Base-by-base conservation (phyloP, 2,329 filamentous ascomycete species). In the Nannizziopsis barbatae region DNA sequence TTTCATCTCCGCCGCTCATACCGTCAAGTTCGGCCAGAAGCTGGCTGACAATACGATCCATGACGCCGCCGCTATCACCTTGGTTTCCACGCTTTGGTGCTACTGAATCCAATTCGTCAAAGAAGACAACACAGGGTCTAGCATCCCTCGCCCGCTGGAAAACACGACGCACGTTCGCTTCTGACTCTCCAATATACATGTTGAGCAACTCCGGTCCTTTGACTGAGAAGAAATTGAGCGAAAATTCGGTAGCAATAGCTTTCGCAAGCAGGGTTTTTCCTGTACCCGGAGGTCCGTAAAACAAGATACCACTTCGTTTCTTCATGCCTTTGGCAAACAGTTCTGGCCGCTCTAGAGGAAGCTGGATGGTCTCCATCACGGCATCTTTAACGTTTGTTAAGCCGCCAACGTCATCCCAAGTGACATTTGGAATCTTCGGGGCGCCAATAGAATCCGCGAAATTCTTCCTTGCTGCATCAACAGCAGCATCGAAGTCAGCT, bases 101-200 rank as follows among this genome's bases (percentile, higher is more conserved):
- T 65, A 98, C 98, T 0, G 92, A 98, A 64, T 98, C 92, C 70
- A 98, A 72, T 75, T 98, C 92, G 60, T 98, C 92, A 56, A 98
- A 79, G 83, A 98, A 98, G 60, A 98, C 92, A 53, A 98, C 86
- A 62, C 93, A 98, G 71, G 92, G 92, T 60, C 92, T 90, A 52
- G 93, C 92, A 55, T 92, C 93, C 65, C 92, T 86, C 57, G 92
- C 92, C 80, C 96, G 98, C 79, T 98, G 92, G 70, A 98, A 98
- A 61, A 98, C 96, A 67, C 96, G 92, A 65, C 92, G 86, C 57
- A 98, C 96, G 74, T 98, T 98, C 80, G 87, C 95, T 74, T 98
- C 93, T 48, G 92, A 98, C 74, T 98, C 92, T 81, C 92, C 92
- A 65, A 98, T 96, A 90, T 92, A 98, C 92, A 98, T 98, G 69